These are phyloP conservation scores for Chenopodium suecicum DNA, from an alignment of 148 eudicot species.

Conservation along the genomic window DNA sequence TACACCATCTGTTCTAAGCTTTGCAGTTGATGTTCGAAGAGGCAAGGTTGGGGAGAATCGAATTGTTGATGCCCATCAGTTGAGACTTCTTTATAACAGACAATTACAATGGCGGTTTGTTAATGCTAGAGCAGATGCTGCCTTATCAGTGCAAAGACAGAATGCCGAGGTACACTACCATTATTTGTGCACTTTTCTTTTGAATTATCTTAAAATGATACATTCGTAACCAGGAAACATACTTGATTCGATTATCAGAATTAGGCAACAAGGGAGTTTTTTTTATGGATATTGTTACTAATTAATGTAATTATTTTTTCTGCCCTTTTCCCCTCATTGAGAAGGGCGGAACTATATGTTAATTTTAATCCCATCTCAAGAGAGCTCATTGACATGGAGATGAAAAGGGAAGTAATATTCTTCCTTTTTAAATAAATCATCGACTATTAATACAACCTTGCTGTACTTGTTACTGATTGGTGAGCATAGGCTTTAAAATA, in stretches of 20 bases:
- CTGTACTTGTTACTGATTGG: background rate
- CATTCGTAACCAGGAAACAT: background rate
- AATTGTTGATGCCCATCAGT: slow-evolving; percentile 73
- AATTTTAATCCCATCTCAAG: too few species aligned
- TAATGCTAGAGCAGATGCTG: slow-evolving; percentile 79
- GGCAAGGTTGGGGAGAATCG: slow-evolving; percentile 93
- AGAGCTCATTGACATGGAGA: background rate
- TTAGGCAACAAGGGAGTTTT: background rate
- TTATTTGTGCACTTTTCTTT: slow-evolving; percentile 17
- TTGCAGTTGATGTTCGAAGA: slow-evolving; percentile 86
- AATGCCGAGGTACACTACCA: slow-evolving; percentile 64
- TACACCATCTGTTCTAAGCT: slow-evolving; percentile 90
- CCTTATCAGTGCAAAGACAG: slow-evolving; percentile 69
- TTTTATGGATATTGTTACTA: background rate
- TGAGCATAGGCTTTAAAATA: background rate
- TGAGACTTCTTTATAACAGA: slow-evolving; percentile 85
- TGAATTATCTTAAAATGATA: background rate
- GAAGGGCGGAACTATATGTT: too few species aligned
- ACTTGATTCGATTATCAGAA: background rate
- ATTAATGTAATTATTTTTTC: background rate
- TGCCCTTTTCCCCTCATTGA: background rate
- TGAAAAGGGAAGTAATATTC: background rate
- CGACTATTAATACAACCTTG: background rate
- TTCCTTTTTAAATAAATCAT: background rate
- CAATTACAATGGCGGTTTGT: slow-evolving; percentile 97